A percentile compares a stretch with the other conserved stretches of the same genome.
phyloP scores from a whole-genome alignment of 306 rosid genomes.

The Calophaca sinica region DNA sequence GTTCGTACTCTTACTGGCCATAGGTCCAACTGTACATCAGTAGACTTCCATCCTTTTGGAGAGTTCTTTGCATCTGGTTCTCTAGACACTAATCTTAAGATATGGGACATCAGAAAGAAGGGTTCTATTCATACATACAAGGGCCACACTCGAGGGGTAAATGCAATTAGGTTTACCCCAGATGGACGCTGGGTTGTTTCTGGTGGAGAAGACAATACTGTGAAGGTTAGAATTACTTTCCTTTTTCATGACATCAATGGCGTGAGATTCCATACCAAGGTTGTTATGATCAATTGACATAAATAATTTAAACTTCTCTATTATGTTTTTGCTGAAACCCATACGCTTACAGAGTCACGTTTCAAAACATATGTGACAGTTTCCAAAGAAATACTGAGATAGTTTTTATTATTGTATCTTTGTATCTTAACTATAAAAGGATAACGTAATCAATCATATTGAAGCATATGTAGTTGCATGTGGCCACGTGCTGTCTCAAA shows the following conservation, averaged over 20 bases:
- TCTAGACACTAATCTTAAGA: constrained; percentile 93
- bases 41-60: constrained; percentile 98
- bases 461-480: neutral
- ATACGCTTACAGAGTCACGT: constrained; percentile 23
- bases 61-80: constrained; percentile 99
- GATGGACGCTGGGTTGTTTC: constrained; percentile 99
- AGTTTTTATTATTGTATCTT: constrained; percentile 24
- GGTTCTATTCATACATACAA: constrained; percentile 99
- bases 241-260: constrained; percentile 28
- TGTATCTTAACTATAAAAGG: constrained; percentile 15
- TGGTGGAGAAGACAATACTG: constrained; percentile 98
- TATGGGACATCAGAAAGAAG: constrained; percentile 99
- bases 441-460: constrained; percentile 26
- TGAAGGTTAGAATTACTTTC: constrained; percentile 73
- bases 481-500: neutral
- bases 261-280: constrained; percentile 21
- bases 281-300: constrained; percentile 31
- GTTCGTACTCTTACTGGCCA: constrained; percentile 99
- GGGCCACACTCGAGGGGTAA: constrained; percentile 99
- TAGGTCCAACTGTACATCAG: constrained; percentile 96
- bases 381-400: constrained; percentile 19
- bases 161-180: constrained; percentile 97
- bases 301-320: constrained; percentile 37
- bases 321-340: constrained; percentile 18
- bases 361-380: neutral